Conservation (phyloP, 2,329 filamentous ascomycete genomes). For the Aschersonia sp. region DNA sequence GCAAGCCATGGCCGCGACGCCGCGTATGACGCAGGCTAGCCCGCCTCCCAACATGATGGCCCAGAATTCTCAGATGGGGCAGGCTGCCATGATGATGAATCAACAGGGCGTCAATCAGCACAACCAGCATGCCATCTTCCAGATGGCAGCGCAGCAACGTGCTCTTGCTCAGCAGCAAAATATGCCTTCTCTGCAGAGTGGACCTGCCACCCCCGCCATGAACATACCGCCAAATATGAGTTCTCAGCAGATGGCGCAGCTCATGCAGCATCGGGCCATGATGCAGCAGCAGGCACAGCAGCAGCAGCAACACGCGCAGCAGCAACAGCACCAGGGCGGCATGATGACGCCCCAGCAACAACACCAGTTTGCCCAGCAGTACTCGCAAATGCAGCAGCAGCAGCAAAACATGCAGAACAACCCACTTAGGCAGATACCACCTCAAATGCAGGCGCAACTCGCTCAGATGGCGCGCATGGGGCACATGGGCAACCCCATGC, state of each 20-base stretch:
- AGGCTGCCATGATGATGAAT: slow-evolving; percentile 34
- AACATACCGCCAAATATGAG: slow-evolving; percentile 18
- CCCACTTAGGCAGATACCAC: slow-evolving; percentile 17
- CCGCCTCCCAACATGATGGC: slow-evolving; percentile 45
- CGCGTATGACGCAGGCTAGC: slow-evolving; percentile 48
- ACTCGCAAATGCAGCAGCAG: slow-evolving; percentile 19
- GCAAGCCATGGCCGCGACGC: slow-evolving; percentile 37
- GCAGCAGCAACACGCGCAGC: slow-evolving; percentile 15
- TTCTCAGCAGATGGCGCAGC: slow-evolving; percentile 22
- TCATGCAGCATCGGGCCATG: slow-evolving; percentile 23
- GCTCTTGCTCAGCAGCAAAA: slow-evolving; percentile 28
- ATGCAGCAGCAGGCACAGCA: slow-evolving; percentile 22
- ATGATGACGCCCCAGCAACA: slow-evolving; percentile 26
- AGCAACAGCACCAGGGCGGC: slow-evolving; percentile 18
- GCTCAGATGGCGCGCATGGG: slow-evolving; percentile 23
- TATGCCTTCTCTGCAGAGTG: slow-evolving; percentile 24
- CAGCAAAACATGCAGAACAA: slow-evolving; percentile 20
- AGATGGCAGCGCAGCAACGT: slow-evolving; percentile 33
- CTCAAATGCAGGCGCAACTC: slow-evolving; percentile 22
- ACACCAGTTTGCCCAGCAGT: slow-evolving; percentile 27
- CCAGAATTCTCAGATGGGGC: slow-evolving; percentile 39
- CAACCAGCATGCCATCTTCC: slow-evolving; percentile 23
- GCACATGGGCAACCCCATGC: slow-evolving; percentile 23
- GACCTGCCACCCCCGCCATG: slow-evolving; percentile 19
- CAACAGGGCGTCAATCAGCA: slow-evolving; percentile 25